Base-by-base conservation (phyloP, 257 asterid genomes). In the Paraleonurus japonicus region DNA sequence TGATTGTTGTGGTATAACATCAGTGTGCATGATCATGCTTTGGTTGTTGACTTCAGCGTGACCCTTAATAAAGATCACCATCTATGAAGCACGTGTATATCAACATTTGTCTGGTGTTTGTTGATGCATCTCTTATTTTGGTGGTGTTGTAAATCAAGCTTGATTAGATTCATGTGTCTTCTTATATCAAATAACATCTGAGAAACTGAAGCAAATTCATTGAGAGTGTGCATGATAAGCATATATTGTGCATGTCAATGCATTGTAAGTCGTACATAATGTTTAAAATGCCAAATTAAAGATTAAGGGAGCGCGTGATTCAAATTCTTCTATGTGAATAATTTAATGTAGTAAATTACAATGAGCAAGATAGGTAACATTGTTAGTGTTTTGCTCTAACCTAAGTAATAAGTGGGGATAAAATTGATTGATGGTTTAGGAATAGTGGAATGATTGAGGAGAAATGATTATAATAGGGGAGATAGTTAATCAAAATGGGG, bases 101-200 rank as follows among this genome's bases (percentile, higher is more conserved):
- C 22, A 61, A 41, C 50, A 20, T 15, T 8, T 32, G 5, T 72
- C 19, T 61, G 48, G 50, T 32, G 48, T 20, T 15, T 39, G 54
- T 47, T 26, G 17, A n/a, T n/a, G 65, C 62, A 24, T 61, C 26
- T 23, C 7, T 27, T 15, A 54, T 57, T 33, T 47, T 78, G 69
- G 65, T 59, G 19, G 76, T 75, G 43, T 55, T 61, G 30, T 33
- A 47, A 69, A 48, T 79, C 55, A 23, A 62, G 68, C 69, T 53
- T 17, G 23, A 69, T 51, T 47, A 48, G 54, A 59, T 57, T 30
- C 67, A 19, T 24, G 32, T 30, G 12, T 63, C 48, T 9, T 10
- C 45, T 17, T 33, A 32, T 60, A 27, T 67, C 43, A 60, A 27
- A 55, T 60, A 30, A 17, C 61, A 19, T 43, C 26, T 28, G 7